Percentiles rank a stretch among this genome's conserved stretches.
Conservation (phyloP, 2,329 filamentous ascomycete species). For the Onygenales sp. region DNA sequence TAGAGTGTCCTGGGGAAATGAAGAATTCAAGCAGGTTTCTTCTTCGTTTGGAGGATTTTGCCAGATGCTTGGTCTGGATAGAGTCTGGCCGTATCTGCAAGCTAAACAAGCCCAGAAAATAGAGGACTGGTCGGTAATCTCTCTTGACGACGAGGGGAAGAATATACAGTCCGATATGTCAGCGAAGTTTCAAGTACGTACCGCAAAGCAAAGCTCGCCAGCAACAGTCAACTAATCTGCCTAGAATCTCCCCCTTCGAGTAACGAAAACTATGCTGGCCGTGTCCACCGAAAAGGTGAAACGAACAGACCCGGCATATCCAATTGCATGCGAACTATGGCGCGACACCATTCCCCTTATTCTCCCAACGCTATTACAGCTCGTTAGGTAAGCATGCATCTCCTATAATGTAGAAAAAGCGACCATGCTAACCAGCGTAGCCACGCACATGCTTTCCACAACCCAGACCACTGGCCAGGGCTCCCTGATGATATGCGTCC, state of each 20-base stretch:
- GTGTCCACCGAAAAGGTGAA: slow-evolving; percentile 86
- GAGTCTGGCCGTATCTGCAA: slow-evolving; percentile 70
- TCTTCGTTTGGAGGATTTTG: slow-evolving; percentile 72
- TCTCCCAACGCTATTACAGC: slow-evolving; percentile 74
- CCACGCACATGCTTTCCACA: slow-evolving; percentile 85
- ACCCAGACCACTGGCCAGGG: slow-evolving; percentile 71
- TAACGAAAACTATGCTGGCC: slow-evolving; percentile 85
- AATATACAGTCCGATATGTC: slow-evolving; percentile 70
- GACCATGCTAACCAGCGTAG: slow-evolving; percentile 31
- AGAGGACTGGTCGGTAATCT: slow-evolving; percentile 70
- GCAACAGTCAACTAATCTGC: not conserved
- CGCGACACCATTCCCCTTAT: slow-evolving; percentile 70
- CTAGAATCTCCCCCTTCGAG: slow-evolving; percentile 65
- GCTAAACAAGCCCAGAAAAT: slow-evolving; percentile 63
- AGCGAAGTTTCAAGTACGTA: slow-evolving; percentile 55
- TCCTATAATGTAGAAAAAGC: not conserved
- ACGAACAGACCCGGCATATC: slow-evolving; percentile 61
- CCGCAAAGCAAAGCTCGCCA: not conserved
- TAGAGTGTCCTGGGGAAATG: slow-evolving; percentile 67
- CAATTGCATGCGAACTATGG: slow-evolving; percentile 75
- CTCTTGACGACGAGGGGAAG: slow-evolving; percentile 70
- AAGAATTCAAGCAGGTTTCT: slow-evolving; percentile 58
- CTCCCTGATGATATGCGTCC: slow-evolving; percentile 65
- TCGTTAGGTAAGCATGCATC: slow-evolving; percentile 51
- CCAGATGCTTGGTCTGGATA: slow-evolving; percentile 65